phyloP scores from a whole-genome alignment of 2,329 filamentous ascomycete species.

The Periconia sp. region DNA sequence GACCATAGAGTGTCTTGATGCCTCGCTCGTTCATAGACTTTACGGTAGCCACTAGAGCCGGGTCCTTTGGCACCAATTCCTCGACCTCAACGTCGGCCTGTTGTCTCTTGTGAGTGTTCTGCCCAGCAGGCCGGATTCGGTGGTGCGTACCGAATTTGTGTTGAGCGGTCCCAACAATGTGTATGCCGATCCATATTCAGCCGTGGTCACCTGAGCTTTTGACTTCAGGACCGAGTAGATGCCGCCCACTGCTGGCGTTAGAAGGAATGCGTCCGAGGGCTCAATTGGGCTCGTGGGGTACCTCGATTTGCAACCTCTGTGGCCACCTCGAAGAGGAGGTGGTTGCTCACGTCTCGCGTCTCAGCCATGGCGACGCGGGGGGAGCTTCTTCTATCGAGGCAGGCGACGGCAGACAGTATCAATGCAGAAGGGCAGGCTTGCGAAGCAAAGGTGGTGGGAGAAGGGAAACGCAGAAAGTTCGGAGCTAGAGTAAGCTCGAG shows the following conservation, averaged over 20 bases:
- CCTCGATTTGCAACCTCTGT: conserved; percentile 97
- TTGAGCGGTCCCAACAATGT: conserved; percentile 95
- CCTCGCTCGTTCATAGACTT: conserved; percentile 92
- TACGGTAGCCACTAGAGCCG: conserved; percentile 81
- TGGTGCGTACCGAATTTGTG: conserved; percentile 77
- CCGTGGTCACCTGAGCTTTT: conserved; percentile 95
- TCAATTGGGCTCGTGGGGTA: conserved; percentile 49
- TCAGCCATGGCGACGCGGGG: conserved; percentile 35
- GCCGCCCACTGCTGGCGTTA: conserved; percentile 74
- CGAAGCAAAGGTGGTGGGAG: not conserved
- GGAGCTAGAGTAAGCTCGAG: not conserved
- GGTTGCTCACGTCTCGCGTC: conserved; percentile 82
- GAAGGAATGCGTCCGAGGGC: conserved; percentile 7
- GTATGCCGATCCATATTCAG: conserved; percentile 97
- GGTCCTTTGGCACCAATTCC: conserved; percentile 82
- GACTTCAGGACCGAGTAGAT: conserved; percentile 99
- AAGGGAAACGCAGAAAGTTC: not conserved
- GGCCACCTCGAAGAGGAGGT: conserved; percentile 94
- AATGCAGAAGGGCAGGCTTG: not conserved
- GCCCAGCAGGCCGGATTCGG: too few relatives aligned
- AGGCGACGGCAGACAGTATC: conserved; percentile 14
- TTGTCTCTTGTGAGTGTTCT: too few relatives aligned
- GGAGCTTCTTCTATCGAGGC: conserved; percentile 6
- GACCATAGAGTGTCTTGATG: conserved; percentile 87
- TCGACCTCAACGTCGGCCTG: conserved; percentile 98